Conservation (phyloP, 2,329 filamentous ascomycete genomes). For the Cytospora chrysosperma region DNA sequence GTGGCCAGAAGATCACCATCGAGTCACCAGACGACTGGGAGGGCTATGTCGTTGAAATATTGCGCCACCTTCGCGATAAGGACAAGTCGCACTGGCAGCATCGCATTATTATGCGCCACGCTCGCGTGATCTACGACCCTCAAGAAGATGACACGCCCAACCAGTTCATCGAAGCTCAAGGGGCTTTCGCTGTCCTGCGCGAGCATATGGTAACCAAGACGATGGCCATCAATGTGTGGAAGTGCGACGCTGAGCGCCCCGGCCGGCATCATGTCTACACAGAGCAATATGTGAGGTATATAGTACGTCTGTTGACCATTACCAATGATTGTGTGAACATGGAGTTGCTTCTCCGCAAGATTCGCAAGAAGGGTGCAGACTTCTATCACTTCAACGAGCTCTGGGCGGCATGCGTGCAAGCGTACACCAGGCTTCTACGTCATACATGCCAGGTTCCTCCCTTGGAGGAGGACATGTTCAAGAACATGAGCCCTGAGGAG, state of each 20-base stretch:
- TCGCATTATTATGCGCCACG: constrained; percentile 77
- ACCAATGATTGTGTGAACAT: constrained; percentile 73
- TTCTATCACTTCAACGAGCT: constrained; percentile 62
- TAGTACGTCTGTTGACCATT: constrained; percentile 71
- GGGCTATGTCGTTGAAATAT: constrained; percentile 50
- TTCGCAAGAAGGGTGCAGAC: constrained; percentile 79
- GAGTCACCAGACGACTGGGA: constrained; percentile 64
- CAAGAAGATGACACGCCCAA: constrained; percentile 34
- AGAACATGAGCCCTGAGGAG: constrained; percentile 52
- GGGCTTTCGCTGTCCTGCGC: constrained; percentile 74
- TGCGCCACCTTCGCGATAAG: constrained; percentile 59
- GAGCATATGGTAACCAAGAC: constrained; percentile 84
- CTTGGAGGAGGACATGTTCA: constrained; percentile 55
- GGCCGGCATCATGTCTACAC: constrained; percentile 93
- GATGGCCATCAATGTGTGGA: constrained; percentile 94
- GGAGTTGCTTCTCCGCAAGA: constrained; percentile 73
- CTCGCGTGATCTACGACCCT: constrained; percentile 54
- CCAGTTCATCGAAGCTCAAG: constrained; percentile 67
- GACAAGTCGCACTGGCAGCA: constrained; percentile 97
- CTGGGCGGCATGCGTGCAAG: constrained; percentile 56
- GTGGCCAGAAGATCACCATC: constrained; percentile 45
- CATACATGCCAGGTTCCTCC: constrained; percentile 46
- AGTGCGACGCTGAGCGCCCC: constrained; percentile 79
- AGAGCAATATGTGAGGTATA: constrained; percentile 79
- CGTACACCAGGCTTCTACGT: constrained; percentile 55